Base-by-base conservation (phyloP, 2,329 filamentous ascomycete genomes). In the Ophiostoma novo-ulmi region DNA sequence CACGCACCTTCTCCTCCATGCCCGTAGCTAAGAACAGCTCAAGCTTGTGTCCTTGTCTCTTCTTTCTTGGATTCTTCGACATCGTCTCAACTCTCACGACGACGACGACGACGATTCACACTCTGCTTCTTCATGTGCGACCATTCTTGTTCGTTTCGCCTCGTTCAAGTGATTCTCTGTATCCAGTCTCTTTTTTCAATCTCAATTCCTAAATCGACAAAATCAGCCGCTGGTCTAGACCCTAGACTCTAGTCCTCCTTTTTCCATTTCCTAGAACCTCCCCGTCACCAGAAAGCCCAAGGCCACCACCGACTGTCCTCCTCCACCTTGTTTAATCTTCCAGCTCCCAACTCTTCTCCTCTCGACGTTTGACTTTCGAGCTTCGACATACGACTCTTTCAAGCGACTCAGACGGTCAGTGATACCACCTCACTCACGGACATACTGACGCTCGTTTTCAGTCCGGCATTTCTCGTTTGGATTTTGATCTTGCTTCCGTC, bases 1-100 rank as follows among this genome's bases (percentile, higher is more conserved):
- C n/a, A 58, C 52, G 52, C 52, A 22, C 52, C 52, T 58, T 26
- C 52, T 48, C 3, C 31, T 3, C 14, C 44, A 5, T 22, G 6
- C 52, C 17, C 36, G 7, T 26, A 17, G 36, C 36, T 10, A 11
- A 36, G 20, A 17, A 65, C 20, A 65, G 63, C 63, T 65, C 65
- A n/a, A 67, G 65, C 65, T 41, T 35, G 39, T 68, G 64, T 52
- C 58, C 67, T 39, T 38, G 63, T 67, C 61, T 31, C 38, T 48
- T 69, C 44, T 39, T 65, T 36, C 70, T 41, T 26, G 20, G 22
- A 26, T 48, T 52, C 66, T 11, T 52, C 22, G 41, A 55, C 65
- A 48, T 48, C 66, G 38, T 36, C 41, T 35, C 39, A 55, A 52
- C 41, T 39, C 36, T 11, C 65, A 38, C 63, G 5, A 11, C 63